Evolutionary conservation across 805 yeast genomes (phyloP).

Genomic region (Monosporozyma yasuniensis): DNA sequence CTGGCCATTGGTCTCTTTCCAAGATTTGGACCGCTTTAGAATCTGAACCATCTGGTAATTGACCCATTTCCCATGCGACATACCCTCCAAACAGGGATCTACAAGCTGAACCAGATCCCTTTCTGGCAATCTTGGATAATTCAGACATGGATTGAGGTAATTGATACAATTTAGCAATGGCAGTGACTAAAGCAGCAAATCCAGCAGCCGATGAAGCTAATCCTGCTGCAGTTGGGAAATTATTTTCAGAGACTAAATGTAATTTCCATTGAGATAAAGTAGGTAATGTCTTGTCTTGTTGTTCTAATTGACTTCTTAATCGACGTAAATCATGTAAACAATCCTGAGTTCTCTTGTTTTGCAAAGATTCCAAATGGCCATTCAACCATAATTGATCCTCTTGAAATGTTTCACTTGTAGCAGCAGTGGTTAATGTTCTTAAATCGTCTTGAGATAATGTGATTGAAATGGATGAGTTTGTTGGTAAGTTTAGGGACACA

Average conservation of each 20-base stretch:
- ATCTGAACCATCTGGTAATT: slow-evolving; percentile 65
- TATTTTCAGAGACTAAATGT: slow-evolving; percentile 84
- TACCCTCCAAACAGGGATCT: slow-evolving; percentile 94
- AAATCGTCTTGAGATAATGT: slow-evolving; percentile 87
- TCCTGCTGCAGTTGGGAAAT: slow-evolving; percentile 99
- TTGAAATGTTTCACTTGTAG: slow-evolving; percentile 47
- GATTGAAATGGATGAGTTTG: slow-evolving; percentile 92
- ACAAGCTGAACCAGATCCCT: slow-evolving; percentile 98
- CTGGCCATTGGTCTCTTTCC: slow-evolving; percentile 79
- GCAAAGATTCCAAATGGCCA: slow-evolving; percentile 69
- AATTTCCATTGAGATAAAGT: slow-evolving; percentile 55
- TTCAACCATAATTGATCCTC: slow-evolving; percentile 76
- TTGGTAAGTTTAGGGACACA: slow-evolving; percentile 77
- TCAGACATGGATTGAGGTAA: slow-evolving; percentile 82
- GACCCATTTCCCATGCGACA: slow-evolving; percentile 99
- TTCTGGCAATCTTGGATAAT: slow-evolving; percentile 87
- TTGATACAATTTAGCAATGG: slow-evolving; percentile 77
- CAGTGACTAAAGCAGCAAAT: slow-evolving; percentile 86
- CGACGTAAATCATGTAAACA: slow-evolving; percentile 69
- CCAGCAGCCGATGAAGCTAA: slow-evolving; percentile 98
- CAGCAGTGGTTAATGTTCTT: slow-evolving; percentile 84
- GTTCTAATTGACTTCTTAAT: slow-evolving; percentile 56
- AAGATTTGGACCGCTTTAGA: slow-evolving; percentile 92
- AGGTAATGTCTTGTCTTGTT: slow-evolving; percentile 43
- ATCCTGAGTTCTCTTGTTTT: slow-evolving; percentile 53